These are phyloP conservation scores for Murraya koenigii DNA, from an alignment of 345 rosid genomes.

Conservation along the genomic window DNA sequence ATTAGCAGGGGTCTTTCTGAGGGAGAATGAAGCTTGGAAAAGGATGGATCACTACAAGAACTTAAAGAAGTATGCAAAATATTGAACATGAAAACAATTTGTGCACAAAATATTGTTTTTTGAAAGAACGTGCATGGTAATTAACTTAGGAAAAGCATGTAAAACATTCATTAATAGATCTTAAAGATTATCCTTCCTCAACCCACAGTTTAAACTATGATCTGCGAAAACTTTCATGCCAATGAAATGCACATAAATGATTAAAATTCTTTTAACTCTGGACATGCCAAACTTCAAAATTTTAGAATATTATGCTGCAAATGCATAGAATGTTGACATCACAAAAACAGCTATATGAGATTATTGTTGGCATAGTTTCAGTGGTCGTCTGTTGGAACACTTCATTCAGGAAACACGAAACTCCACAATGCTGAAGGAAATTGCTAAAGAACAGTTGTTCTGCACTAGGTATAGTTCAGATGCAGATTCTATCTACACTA, in stretches of 20 bases:
- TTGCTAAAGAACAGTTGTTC: background rate
- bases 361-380: background rate
- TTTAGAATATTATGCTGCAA: background rate
- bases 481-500: background rate
- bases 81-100: background rate
- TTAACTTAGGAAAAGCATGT: background rate
- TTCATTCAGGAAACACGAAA: background rate
- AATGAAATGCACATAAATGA: constrained; percentile 12
- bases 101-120: background rate
- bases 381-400: background rate
- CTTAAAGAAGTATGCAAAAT: background rate
- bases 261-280: background rate
- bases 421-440: background rate
- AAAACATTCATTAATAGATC: background rate
- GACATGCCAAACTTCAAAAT: background rate
- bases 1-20: constrained; percentile 14
- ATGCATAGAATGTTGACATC: background rate
- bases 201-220: constrained; percentile 1
- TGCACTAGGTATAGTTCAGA: background rate
- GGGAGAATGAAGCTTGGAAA: background rate
- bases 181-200: constrained; percentile 1
- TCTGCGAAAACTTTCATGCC: background rate
- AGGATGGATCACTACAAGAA: constrained; percentile 6
- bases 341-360: background rate
- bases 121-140: background rate